Conservation (phyloP, 2,329 filamentous ascomycete species). For the Dactylellina drechsleri region DNA sequence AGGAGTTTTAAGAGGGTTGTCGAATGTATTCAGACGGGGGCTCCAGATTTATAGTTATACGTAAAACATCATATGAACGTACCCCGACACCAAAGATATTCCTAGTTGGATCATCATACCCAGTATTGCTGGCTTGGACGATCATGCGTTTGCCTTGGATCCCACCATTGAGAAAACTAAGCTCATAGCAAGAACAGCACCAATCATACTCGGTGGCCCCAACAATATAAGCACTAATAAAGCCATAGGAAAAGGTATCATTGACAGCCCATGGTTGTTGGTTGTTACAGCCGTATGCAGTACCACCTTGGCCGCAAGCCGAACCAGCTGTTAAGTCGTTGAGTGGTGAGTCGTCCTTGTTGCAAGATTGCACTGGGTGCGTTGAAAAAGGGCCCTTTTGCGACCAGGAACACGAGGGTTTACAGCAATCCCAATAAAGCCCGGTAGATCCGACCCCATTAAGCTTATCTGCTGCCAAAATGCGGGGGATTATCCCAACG, state of each 20-base stretch:
- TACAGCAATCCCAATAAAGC: conserved; percentile 72
- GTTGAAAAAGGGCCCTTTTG: conserved; percentile 55
- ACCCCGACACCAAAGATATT: conserved; percentile 69
- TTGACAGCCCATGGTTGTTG: conserved; percentile 73
- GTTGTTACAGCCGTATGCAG: conserved; percentile 71
- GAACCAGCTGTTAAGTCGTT: conserved; percentile 39
- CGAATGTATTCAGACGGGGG: background rate
- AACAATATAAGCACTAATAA: conserved; percentile 64
- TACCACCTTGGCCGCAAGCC: conserved; percentile 69
- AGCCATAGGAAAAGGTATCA: conserved; percentile 70
- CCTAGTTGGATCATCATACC: conserved; percentile 65
- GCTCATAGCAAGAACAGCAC: conserved; percentile 74
- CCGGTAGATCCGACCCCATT: conserved; percentile 60
- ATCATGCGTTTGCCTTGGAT: conserved; percentile 72
- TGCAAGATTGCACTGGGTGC: conserved; percentile 56
- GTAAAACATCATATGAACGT: conserved; percentile 7
- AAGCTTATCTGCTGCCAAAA: conserved; percentile 34
- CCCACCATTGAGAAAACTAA: conserved; percentile 66
- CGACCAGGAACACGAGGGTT: conserved; percentile 71
- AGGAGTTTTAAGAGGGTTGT: background rate
- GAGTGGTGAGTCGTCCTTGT: conserved; percentile 50
- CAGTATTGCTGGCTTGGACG: conserved; percentile 73
- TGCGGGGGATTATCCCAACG: conserved; percentile 21
- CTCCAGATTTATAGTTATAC: too few species aligned
- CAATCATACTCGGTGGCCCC: conserved; percentile 69